These are phyloP conservation scores for Tulasnella sp. DNA, from an alignment of 768 basidiomycete species.

Conservation along the genomic window DNA sequence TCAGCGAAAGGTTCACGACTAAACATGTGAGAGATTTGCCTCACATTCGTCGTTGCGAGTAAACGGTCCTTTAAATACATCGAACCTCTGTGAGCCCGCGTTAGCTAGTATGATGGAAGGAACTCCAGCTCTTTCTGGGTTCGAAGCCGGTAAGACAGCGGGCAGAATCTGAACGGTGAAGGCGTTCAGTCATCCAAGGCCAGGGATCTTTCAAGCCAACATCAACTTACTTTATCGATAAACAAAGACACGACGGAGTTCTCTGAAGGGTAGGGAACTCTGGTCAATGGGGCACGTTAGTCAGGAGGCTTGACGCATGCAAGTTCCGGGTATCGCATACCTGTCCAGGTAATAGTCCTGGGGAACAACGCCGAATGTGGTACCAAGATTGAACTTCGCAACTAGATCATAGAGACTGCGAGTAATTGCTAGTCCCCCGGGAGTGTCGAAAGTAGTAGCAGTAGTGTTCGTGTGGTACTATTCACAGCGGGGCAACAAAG, in stretches of 20 bases:
- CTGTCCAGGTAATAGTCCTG: slow-evolving; percentile 70
- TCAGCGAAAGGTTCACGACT: background rate
- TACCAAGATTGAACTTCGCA: slow-evolving; percentile 62
- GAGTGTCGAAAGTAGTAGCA: slow-evolving; percentile 65
- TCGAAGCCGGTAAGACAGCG: slow-evolving; percentile 62
- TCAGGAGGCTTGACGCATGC: slow-evolving; percentile 41
- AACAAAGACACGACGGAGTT: slow-evolving; percentile 64
- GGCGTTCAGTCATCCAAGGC: background rate
- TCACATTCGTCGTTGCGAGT: slow-evolving; percentile 72
- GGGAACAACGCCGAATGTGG: slow-evolving; percentile 71
- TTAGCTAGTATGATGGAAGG: slow-evolving; percentile 69
- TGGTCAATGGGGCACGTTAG: slow-evolving; percentile 44
- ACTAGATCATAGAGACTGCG: slow-evolving; percentile 58
- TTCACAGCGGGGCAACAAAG: background rate
- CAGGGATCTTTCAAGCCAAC: background rate
- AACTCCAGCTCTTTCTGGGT: slow-evolving; percentile 56
- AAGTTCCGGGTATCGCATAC: slow-evolving; percentile 45
- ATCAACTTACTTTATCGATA: slow-evolving; percentile 49
- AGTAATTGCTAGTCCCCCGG: slow-evolving; percentile 57
- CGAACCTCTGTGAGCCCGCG: slow-evolving; percentile 66
- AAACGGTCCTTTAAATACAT: slow-evolving; percentile 69
- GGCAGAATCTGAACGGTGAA: slow-evolving; percentile 53
- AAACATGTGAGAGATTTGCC: background rate
- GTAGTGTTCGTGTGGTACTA: slow-evolving; percentile 67
- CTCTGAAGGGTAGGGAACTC: slow-evolving; percentile 65